Evolutionary conservation across 2,329 filamentous ascomycete genomes (phyloP), one percentile per base, ranked within the genome.

Genomic region (Graphiopsis chlorocephala): DNA sequence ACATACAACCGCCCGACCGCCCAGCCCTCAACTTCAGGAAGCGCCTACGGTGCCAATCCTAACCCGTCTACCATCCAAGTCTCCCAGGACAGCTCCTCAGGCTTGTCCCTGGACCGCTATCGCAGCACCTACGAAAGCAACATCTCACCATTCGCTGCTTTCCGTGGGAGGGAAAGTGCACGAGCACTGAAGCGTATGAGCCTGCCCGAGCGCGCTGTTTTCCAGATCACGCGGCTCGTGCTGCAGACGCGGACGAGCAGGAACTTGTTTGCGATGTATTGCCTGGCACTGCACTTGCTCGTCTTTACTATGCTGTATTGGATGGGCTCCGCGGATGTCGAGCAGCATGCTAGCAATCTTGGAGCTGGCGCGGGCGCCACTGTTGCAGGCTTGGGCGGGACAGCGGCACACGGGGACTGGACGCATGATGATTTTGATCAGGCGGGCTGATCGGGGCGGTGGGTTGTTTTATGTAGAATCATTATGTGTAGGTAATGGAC

Each of bases 121-220:
- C 87, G 91, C 67, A 90, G 92, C 65, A 92, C 93, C 12, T 99
- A 99, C 79, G 95, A 99, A 80, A 91, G 91, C 48, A 96, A 95
- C 73, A 90, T 99, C 57, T 97, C 93, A 12, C 95, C 95, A 0
- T 99, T 99, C 76, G 93, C 94, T 28, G 93, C 93, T 2, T 99
- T 99, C 81, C 85, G 94, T 52, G 93, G 94, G n/a, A 87, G 94
- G 60, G 96, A 99, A 79, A 93, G 91, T 42, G 90, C 92, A 7
- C 85, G 96, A 56, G 95, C 94, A 1, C 93, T 97, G 78, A 92
- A 93, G 73, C 88, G 93, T 48, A 96, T 99, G 93, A 94, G 89
- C 72, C 81, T 97, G 10, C 93, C 93, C 0, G 95, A 99, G 78
- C 85, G 95, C 45, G 86, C 92, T 56, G 90, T 99, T 4, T 96